Evolutionary conservation across 257 asterid species (phyloP), one percentile per base, ranked within the genome.

Genomic region (Plantago ovata): DNA sequence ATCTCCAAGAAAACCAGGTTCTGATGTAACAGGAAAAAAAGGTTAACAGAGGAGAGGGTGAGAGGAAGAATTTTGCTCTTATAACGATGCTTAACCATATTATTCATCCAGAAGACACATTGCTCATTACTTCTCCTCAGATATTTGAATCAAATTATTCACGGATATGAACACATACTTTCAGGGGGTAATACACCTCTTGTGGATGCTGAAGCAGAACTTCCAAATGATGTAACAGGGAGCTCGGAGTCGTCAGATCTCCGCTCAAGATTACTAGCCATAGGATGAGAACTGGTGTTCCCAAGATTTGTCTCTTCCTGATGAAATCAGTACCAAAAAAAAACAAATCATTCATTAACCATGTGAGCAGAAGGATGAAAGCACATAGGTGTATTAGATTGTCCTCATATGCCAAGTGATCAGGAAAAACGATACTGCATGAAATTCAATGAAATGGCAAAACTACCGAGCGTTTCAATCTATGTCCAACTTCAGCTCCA

Each of bases 1-100:
- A 72, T 79, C 93, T 54, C 95, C 95, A 60, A 81, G 94, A 74
- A 86, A 70, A 71, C 91, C 84, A 62, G 95, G 96, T 75, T 86
- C 97, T 86, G 82, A 69, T 68, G 48, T 69, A 52, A 18, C 21
- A 9, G 4, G 53, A 48, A 9, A 48, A 48, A 19, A 3, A 2
- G 23, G 21, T 53, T n/a, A 64, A 68, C 57, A 51, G 32, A 47
- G 58, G 4, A 18, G 50, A 21, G 63, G 38, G 32, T 32, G 10
- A 33, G 9, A 18, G 36, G 53, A 47, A 8, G 14, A 28, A 28
- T 28, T 28, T 28, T 8, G 7, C 36, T 28, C 32, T 47, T 47
- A n/a, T 21, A 45, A 14, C 0, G 8, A 47, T 15, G 10, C 12
- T 9, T 9, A 18, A 7, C 24, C 53, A 47, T 24, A 47, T 43